Conservation (phyloP, 2,329 filamentous ascomycete genomes). For the Hypoxylon sp. region DNA sequence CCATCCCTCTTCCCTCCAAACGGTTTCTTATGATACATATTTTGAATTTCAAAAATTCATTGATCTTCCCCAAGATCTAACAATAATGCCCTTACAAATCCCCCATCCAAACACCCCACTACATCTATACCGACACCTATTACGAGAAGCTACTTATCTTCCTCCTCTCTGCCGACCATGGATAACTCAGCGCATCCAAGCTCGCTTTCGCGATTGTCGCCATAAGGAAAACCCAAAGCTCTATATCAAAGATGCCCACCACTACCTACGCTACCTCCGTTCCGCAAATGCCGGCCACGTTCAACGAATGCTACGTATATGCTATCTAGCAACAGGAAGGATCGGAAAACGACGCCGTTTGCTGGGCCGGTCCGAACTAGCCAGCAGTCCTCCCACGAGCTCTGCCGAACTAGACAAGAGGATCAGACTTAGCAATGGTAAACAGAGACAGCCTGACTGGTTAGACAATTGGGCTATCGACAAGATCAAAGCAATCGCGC, state of each 20-base stretch:
- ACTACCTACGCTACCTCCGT: constrained; percentile 63
- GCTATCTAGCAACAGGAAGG: constrained; percentile 67
- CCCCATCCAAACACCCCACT: constrained; percentile 54
- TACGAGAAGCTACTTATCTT: constrained; percentile 73
- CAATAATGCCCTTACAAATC: constrained; percentile 56
- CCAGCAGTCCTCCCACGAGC: constrained; percentile 58
- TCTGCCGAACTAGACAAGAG: constrained; percentile 58
- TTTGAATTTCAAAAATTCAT: neutral
- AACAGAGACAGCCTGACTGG: constrained; percentile 55
- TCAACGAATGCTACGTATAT: constrained; percentile 62
- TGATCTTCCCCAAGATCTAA: neutral
- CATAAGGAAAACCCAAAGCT: constrained; percentile 43
- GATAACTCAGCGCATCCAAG: constrained; percentile 60
- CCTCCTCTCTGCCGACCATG: constrained; percentile 65
- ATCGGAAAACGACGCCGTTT: constrained; percentile 65
- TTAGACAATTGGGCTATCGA: constrained; percentile 65
- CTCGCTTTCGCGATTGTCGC: constrained; percentile 62
- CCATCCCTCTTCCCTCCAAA: neutral
- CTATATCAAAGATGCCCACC: constrained; percentile 60
- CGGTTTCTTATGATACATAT: neutral
- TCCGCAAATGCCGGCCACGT: constrained; percentile 68
- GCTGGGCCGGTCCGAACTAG: constrained; percentile 60
- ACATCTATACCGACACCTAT: constrained; percentile 70
- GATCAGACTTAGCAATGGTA: constrained; percentile 13
- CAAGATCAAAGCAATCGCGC: constrained; percentile 61